Evolutionary conservation across 345 rosid genomes (phyloP), one percentile per base, ranked within the genome.

Genomic region (Corchorus capsularis): DNA sequence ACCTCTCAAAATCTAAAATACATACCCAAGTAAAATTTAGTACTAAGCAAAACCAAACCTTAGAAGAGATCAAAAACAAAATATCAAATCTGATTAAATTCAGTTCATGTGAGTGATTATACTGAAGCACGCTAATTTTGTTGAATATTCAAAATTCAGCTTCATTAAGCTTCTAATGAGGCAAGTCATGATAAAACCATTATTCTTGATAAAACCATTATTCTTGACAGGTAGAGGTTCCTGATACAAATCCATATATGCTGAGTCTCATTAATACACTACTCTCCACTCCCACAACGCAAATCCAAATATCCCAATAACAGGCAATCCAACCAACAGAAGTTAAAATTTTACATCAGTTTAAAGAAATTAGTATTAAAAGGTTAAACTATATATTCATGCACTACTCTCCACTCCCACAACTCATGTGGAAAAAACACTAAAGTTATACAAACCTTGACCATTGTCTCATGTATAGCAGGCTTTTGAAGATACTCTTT

Each of bases 401-500:
- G 55, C 8, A 41, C 20, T 39, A n/a, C 52, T 52, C 53, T 14
- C 19, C 39, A 76, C 3, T 52, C 8, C 41, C 50, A 65, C 20
- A 75, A 39, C 50, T 76, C 39, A 65, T 49, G 20, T 8, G 54
- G 75, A n/a, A 72, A 17, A 61, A n/a, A 34, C 37, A 60, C 62
- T 22, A 75, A 63, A 65, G n/a, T n/a, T n/a, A 22, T 54, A 81
- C 92, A 55, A 74, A 94, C 99, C 99, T 96, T 96, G 78, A 96
- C 97, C 99, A 96, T 96, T 16, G 99, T 96, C 89, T 94, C 98
- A 43, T 96, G 99, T 79, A 92, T 84, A 68, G 96, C 99, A 78
- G 89, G 87, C 86, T 94, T 96, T 82, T 96, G 96, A 67, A 94
- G 85, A 88, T 96, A 96, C 82, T 94, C 97, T 86, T 84, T 90